phyloP scores from a whole-genome alignment of 1,284 basidiomycete genomes.

The Ganoderma resinaceum region DNA sequence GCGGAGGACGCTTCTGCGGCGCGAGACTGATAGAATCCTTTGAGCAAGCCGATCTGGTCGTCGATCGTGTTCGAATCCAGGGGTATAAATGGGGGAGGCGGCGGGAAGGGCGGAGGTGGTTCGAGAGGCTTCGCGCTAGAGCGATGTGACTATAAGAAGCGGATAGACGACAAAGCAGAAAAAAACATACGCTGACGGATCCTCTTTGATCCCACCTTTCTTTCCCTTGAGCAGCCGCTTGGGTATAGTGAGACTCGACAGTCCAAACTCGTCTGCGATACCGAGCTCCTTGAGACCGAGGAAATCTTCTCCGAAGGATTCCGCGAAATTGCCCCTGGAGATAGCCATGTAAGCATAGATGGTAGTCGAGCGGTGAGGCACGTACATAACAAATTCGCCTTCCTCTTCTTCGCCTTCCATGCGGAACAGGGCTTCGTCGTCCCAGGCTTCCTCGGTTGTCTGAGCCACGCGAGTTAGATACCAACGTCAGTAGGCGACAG shows the following conservation, averaged over 20 bases:
- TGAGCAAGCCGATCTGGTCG: conserved; percentile 86
- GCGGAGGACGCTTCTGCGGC: conserved; percentile 51
- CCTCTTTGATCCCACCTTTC: conserved; percentile 45
- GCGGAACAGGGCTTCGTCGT: conserved; percentile 82
- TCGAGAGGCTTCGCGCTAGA: conserved; percentile 69
- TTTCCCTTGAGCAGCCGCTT: conserved; percentile 81
- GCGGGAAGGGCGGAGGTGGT: conserved; percentile 86
- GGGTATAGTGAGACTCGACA: conserved; percentile 82
- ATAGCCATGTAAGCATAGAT: conserved; percentile 8
- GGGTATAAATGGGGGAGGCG: conserved; percentile 81
- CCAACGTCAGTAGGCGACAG: background rate
- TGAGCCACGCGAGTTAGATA: conserved; percentile 34
- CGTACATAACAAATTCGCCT: conserved; percentile 75
- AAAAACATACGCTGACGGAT: conserved; percentile 56
- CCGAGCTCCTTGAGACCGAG: conserved; percentile 90
- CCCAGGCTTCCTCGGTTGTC: conserved; percentile 68
- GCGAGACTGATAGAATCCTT: conserved; percentile 74
- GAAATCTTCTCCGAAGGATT: conserved; percentile 92
- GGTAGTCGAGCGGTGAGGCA: conserved; percentile 12
- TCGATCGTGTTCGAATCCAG: conserved; percentile 72
- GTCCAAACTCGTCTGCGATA: conserved; percentile 88
- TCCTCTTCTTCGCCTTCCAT: conserved; percentile 77
- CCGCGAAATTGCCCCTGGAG: conserved; percentile 84
- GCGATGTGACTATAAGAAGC: conserved; percentile 13
- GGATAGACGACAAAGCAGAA: conserved; percentile 2